Evolutionary conservation across 768 basidiomycete genomes (phyloP).

Genomic region (Lactarius hatsudake): DNA sequence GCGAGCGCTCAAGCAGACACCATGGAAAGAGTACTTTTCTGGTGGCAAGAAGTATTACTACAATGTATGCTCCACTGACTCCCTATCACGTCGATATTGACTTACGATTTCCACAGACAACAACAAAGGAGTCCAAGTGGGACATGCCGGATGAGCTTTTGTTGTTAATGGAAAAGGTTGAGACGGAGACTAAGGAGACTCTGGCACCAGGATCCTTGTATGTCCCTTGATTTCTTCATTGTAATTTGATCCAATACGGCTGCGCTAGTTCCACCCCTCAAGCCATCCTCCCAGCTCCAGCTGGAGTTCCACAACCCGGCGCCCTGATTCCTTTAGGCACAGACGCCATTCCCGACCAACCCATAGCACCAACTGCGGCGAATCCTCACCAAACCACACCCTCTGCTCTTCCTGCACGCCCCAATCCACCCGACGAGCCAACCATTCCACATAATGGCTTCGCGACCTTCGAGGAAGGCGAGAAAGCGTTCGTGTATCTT

Average conservation of each 20-base stretch:
- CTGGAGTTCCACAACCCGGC: conserved; percentile 33
- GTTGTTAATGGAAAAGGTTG: conserved; percentile 79
- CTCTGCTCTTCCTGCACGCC: conserved; percentile 66
- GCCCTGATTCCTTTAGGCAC: conserved; percentile 21
- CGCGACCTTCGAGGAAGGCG: conserved; percentile 80
- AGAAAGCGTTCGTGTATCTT: conserved; percentile 90
- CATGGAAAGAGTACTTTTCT: conserved; percentile 96
- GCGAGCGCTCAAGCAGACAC: conserved; percentile 85
- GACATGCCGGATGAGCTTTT: conserved; percentile 93
- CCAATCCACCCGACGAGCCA: conserved; percentile 82
- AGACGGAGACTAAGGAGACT: conserved; percentile 58
- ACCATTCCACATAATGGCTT: conserved; percentile 91
- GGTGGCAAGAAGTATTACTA: conserved; percentile 91
- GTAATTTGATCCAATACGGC: neutral
- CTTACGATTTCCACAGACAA: conserved; percentile 48
- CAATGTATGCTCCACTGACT: conserved; percentile 49
- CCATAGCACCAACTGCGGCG: conserved; percentile 50
- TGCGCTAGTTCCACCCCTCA: conserved; percentile 14
- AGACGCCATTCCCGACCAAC: conserved; percentile 35
- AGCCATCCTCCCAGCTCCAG: conserved; percentile 11
- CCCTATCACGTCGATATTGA: neutral
- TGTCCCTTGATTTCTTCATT: neutral
- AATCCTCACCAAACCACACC: conserved; percentile 57
- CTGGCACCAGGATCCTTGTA: conserved; percentile 28
- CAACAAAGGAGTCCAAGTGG: conserved; percentile 95